Evolutionary conservation across 495 filamentous ascomycete genomes (phyloP), one percentile per base, ranked within the genome.

Genomic region (Ascobolus immersus): DNA sequence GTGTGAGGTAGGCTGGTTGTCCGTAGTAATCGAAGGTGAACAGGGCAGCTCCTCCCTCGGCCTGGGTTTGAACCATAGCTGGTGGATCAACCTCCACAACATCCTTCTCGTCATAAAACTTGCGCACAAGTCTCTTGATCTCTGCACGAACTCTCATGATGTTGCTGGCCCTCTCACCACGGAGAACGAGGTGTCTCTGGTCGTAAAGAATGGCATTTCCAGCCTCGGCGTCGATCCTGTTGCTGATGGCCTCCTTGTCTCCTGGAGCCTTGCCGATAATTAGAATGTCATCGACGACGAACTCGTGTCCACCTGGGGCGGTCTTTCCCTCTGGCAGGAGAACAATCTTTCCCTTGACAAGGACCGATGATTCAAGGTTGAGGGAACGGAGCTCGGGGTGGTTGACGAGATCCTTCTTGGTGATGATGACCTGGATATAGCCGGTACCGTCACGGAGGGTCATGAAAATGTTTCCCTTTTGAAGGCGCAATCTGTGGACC

Each of bases 61-160:
- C 86, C 55, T 93, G 82, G 5, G 86, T 94, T 55, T 99, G 86
- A n/a, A 94, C 89, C 57, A 99, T 77, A 27, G 79, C 81, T 6
- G 86, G 86, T 2, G 86, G 86, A 26, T 73, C 75, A 29, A 99
- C 82, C 55, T 94, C 84, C 31, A 64, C 60, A 50, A 89, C 64
- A 32, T 69, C 64, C 44, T 73, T 62, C 44, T 81, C 73, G 43
- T 73, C 70, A 52, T 84, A 94, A 30, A 69, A 64, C 48, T 70
- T 64, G 43, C 71, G 61, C 58, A 94, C 94, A 2, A 82, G 82
- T 36, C 69, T 62, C 41, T 92, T 67, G 13, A 84, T 67, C 2
- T 73, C 73, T 22, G 79, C 71, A 20, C 84, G 76, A 14, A 99
- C 77, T 57, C 89, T 84, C 66, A 99, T 73, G 36, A 94, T 69